Base-by-base conservation (phyloP, 441 rosid genomes). In the Sinapis alba region DNA sequence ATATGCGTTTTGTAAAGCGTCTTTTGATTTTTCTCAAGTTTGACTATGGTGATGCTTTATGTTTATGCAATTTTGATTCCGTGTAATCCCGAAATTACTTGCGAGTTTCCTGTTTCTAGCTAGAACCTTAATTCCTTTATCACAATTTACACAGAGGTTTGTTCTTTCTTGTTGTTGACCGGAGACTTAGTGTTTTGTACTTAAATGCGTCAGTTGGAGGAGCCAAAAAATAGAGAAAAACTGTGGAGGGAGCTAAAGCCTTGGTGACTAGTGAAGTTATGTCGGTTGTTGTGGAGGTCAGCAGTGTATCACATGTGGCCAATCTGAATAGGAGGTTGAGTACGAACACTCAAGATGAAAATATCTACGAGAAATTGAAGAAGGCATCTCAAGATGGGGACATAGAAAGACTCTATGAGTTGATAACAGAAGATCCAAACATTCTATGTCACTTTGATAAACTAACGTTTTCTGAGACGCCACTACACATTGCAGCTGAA, bases 401-500 rank as follows among this genome's bases (percentile, higher is more conserved):
- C 30, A 51, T 50, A 0, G 28, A 50, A 26, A 19, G 24, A 51
- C 53, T 67, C 3, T 67, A 28, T 27, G 15, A 27, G 15, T 28
- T 67, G 60, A 18, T 51, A 15, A 28, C 24, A n/a, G 24, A 24
- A 26, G 59, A 66, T 45, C 59, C 70, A 6, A 27, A 66, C 18
- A 50, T 66, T 45, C 41, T 66, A 16, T 43, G 7, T 9, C 56
- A 50, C 10, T 50, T 18, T 50, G 56, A 18, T 50, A 1, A 50
- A 50, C 23, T 50, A 4, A 5, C 32, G 5, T 63, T 63, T 11
- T 63, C 53, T 28, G 82, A 82, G 21, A 76, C 59, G 12, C 85
- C 85, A 11, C n/a, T 80, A 12, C 83, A 76, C 45, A 45, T 50
- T 18, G 79, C 85, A 27, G 84, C 83, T 13, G 16, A 13, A 13